Percentiles rank a stretch among this genome's conserved stretches.
Conservation (phyloP, 257 asterid species). For the Cynanchum wilfordii region DNA sequence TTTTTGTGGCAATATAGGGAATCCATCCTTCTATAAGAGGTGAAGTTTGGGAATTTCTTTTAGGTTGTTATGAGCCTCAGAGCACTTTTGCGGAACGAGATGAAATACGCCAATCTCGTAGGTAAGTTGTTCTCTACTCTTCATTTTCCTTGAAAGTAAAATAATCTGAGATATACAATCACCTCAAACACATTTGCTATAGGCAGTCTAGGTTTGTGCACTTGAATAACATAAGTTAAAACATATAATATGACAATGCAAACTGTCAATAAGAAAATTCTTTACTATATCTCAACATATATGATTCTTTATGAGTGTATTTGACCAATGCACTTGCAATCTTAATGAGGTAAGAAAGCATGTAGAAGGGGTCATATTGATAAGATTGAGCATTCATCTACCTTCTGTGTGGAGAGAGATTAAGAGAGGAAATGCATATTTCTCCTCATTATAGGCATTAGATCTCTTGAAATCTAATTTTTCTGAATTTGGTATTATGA, state of each 20-base stretch:
- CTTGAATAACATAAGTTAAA: not conserved
- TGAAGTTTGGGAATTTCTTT: conserved; percentile 96
- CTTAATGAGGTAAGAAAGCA: not conserved
- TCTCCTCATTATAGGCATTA: not conserved
- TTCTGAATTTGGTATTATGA: not conserved
- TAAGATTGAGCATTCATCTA: not conserved
- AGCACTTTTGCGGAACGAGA: conserved; percentile 88
- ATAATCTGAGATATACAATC: not conserved
- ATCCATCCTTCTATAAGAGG: conserved; percentile 97
- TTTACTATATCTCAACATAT: not conserved
- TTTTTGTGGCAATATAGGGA: conserved; percentile 44
- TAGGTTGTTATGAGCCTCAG: conserved; percentile 86
- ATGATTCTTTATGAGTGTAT: not conserved
- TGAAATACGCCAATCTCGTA: conserved; percentile 54
- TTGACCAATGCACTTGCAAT: not conserved
- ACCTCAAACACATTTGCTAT: not conserved
- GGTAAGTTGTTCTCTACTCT: conserved; percentile 41
- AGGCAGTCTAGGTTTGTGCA: not conserved
- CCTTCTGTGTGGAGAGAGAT: not conserved
- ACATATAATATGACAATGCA: no score
- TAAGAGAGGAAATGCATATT: not conserved
- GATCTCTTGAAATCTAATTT: not conserved
- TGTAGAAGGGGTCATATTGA: not conserved
- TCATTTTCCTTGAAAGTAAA: not conserved
- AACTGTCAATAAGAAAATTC: not conserved